Base-by-base conservation (phyloP, 2,329 filamentous ascomycete species). In the Arthrobotrys entomopaga region DNA sequence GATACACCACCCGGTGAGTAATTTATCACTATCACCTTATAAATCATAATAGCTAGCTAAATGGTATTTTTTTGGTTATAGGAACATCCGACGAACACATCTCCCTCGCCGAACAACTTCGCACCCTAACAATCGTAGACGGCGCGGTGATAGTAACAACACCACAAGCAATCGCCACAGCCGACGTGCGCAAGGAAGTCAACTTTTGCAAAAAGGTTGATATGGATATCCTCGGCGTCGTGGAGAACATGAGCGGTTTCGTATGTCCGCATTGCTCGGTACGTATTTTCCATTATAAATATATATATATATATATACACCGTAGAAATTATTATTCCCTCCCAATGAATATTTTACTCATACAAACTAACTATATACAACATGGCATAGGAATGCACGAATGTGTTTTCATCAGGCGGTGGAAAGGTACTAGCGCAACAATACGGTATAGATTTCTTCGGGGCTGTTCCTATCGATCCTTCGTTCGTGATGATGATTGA, bases 211-310 rank as follows among this genome's bases (percentile, higher is more conserved):
- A 85, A 59, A 97, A 97, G 83, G 94, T 91, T 0, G 87, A 87
- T 29, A 89, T 97, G 56, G 85, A 86, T 1, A 88, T 96, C 40
- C 84, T 98, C 10, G 95, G 95, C 0, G 93, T 99, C 0, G 87
- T 99, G 52, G 95, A 99, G 83, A 99, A 99, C 81, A 98, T 99
- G 95, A 90, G 89, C 77, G 92, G 92, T 1, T 96, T 91, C 78
- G 90, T 95, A n/a, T 95, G 91, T 80, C 88, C 88, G 5, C 87
- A 90, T 79, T 91, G 89, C 81, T 87, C 87, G 57, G 72, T 75
- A 61, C 40, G 70, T 72, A 48, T 72, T 15, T 6, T n/a, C n/a
- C n/a, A n/a, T n/a, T n/a, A n/a, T n/a, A n/a, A 43, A 43, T 16
- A 13, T 43, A 43, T 43, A 43, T 40, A 6, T 13, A 7, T 7